phyloP scores from a whole-genome alignment of 2,329 filamentous ascomycete genomes.

The Lizonia empirigonia region DNA sequence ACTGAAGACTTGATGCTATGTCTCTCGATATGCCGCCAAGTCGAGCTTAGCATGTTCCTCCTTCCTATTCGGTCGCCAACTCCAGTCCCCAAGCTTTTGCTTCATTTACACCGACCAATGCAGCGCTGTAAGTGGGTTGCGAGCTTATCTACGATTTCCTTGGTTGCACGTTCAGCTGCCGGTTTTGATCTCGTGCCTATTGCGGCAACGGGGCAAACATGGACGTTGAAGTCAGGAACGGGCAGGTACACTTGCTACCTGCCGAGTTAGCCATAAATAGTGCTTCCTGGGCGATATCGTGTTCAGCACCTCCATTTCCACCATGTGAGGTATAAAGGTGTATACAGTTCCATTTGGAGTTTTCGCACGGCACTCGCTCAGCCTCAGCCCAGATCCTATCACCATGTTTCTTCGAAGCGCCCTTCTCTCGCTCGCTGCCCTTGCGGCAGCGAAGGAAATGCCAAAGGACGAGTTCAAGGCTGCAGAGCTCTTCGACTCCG shows the following conservation, averaged over 20 bases:
- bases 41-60: conserved; percentile 34
- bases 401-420: conserved; percentile 39
- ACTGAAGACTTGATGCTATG: too few relatives aligned
- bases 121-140: conserved; percentile 19
- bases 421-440: conserved; percentile 42
- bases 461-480: conserved; percentile 43
- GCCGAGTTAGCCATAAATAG: conserved; percentile 33
- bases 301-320: conserved; percentile 17
- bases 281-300: conserved; percentile 15
- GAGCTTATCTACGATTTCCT: conserved; percentile 29
- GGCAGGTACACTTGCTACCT: conserved; percentile 39
- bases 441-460: conserved; percentile 43
- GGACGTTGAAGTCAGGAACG: conserved; percentile 27
- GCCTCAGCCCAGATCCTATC: conserved; percentile 13
- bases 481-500: conserved; percentile 48
- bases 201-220: conserved; percentile 19
- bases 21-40: conserved; percentile 33
- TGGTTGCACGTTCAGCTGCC: conserved; percentile 21
- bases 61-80: conserved; percentile 38
- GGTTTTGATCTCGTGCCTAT: conserved; percentile 27
- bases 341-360: neutral
- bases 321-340: conserved; percentile 5
- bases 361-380: conserved; percentile 10
- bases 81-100: conserved; percentile 34
- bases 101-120: conserved; percentile 43